Base-by-base conservation (phyloP, 805 yeast genomes). In the Wickerhamiella azymoides region DNA sequence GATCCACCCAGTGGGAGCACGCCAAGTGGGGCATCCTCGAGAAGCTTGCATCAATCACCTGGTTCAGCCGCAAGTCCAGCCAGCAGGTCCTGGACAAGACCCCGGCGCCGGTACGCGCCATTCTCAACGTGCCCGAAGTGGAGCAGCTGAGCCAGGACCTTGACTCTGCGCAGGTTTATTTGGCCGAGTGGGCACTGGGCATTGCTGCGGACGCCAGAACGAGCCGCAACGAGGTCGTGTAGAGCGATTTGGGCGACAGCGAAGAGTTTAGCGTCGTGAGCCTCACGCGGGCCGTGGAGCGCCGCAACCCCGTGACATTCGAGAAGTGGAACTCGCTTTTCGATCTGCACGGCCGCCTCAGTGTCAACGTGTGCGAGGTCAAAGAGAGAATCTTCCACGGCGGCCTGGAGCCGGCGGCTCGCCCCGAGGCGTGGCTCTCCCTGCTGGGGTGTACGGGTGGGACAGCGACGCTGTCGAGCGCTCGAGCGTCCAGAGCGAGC, bases 121-220 rank as follows among this genome's bases (percentile, higher is more conserved):
- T 82, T 50, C 66, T 89, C 37, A 72, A 68, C 47, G 78, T 79
- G 51, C 92, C 95, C 0, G 94, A 84, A 55, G 94, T 89, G 10
- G 73, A 71, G 54, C 75, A 72, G 47, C 74, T 89, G 21, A 84
- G 92, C 48, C 83, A 84, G 51, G 97, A 89, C 51, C 92, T 88
- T 59, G 97, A 88, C 57, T 78, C 89, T 43, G 97, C 97, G 0
- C 73, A 88, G 45, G 81, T 86, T 3, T 89, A 85, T 60, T 68
- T 89, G 49, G 97, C 97, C 4, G 88, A 86, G 65, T 92, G 97
- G 97, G 96, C 97, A 0, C 72, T 84, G 54, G 84, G 84, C 25
- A 92, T 92, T 9, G 92, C 89, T 54, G 88, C 86, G 55, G 94
- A 89, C 60, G 92, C 95, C 1, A 86, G 77, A 52, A 73, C 75